Base-by-base conservation (phyloP, 2,329 filamentous ascomycete species). In the Penicillium thymicola region DNA sequence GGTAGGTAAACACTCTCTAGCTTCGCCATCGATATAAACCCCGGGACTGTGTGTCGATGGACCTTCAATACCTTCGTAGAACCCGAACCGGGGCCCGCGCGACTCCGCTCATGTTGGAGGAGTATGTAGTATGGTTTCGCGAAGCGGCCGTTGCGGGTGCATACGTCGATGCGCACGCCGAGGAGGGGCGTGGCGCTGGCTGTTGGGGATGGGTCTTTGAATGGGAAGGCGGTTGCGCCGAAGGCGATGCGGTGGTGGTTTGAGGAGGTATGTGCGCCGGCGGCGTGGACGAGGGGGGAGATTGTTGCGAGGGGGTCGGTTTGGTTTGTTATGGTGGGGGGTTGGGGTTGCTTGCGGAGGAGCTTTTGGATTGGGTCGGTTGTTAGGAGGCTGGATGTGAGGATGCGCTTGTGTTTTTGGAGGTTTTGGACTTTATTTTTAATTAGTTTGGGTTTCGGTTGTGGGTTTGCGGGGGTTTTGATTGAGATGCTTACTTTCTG, bases 171-270 rank as follows among this genome's bases (percentile, higher is more conserved):
- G 13, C 76, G 68, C 11, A 79, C 59, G 2, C 77, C 77, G 3
- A 79, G 62, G 1, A 79, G 63, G 37, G 70, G 69, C 18, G 36
- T 42, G 5, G 28, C 11, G 8, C 67, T 62, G 1, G 55, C 28
- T 23, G 64, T 66, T 2, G 76, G 73, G 0, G 72, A 72, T 3
- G 77, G 77, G 50, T 79, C 77, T 49, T 68, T 72, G 62, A 78
- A 79, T 5, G 76, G 76, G 55, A 79, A 79, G 3, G 75, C 67
- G 1, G 77, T 79, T 11, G 74, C 68, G 6, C 76, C 75, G 63
- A 78, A 78, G 4, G 74, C 74, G 45, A 79, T 69, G 34, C 76
- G 75, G 65, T 79, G 69, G 60, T 76, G 69, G 53, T 79, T 79
- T 4, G 67, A 64, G 52, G 71, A 59, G 32, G 67, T 58, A 58